Base-by-base conservation (phyloP, 768 basidiomycete species). In the Trametes cubensis region DNA sequence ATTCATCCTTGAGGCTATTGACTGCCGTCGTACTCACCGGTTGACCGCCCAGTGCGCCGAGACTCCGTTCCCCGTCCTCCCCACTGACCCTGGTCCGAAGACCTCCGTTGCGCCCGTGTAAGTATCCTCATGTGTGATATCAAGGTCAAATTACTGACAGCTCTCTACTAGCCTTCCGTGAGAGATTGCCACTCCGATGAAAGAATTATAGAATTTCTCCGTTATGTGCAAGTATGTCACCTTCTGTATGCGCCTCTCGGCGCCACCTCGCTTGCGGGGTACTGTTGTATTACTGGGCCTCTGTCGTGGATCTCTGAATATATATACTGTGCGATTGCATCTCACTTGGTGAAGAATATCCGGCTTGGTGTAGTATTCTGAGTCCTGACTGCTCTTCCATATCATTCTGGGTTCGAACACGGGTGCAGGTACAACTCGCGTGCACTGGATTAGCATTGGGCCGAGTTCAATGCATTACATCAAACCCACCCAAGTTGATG, bases 51-150 rank as follows among this genome's bases (percentile, higher is more conserved):
- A 61, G 30, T 61, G 66, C 46, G 23, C 55, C 8, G 41, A 58
- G n/a, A 64, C 66, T 4, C 63, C 66, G 18, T 67, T 67, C 66
- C 66, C 66, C 20, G 46, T 23, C n/a, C 63, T 67, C 23, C 34
- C 63, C 20, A 64, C 66, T n/a, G 59, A 70, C 46, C 70, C 73
- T 28, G 76, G 76, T 55, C 70, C 74, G 51, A 65, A 55, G 23
- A 73, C 69, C 40, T 66, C 71, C 26, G 68, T 75, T 20, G 58
- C 71, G 21, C 69, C 74, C 30, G 72, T 74, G 70, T 74, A 51
- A 42, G 58, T 18, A 68, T 67, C 70, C 60, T 5, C 20, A 28
- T 18, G 18, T 48, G 1, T 10, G 6, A 30, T 23, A 4, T 20
- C n/a, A n/a, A 13, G 8, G 13, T 15, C n/a, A 15, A n/a, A 0